These are phyloP conservation scores for Penicillium pulvis DNA, from an alignment of 495 filamentous ascomycete species.

Conservation along the genomic window DNA sequence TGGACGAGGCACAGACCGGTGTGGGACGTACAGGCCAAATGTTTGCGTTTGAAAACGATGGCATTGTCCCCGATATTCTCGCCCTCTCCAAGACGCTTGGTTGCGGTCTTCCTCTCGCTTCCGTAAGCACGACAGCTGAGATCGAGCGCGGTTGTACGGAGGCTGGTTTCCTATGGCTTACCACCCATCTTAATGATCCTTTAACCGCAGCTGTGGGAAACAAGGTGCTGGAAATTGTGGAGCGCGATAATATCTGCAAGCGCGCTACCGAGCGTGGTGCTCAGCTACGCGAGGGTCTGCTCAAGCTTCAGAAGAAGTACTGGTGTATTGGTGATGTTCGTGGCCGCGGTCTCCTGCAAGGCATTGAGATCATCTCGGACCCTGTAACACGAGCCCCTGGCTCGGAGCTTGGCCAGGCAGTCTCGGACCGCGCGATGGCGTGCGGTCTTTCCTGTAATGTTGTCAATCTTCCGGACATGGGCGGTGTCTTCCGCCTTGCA, in stretches of 20 bases:
- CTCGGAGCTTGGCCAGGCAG: constrained; percentile 45
- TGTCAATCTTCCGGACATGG: constrained; percentile 50
- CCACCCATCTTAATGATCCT: constrained; percentile 56
- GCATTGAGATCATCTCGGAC: constrained; percentile 55
- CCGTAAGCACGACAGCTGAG: constrained; percentile 50
- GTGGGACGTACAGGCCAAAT: constrained; percentile 50
- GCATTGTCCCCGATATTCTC: constrained; percentile 51
- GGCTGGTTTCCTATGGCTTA: constrained; percentile 30
- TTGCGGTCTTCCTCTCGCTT: constrained; percentile 53
- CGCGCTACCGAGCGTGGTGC: constrained; percentile 41
- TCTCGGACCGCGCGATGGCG: constrained; percentile 47
- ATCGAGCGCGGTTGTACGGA: constrained; percentile 44
- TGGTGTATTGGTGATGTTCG: constrained; percentile 59
- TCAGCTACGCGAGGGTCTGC: constrained; percentile 43
- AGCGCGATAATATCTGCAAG: constrained; percentile 49
- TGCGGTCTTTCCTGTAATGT: constrained; percentile 49
- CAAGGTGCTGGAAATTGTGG: constrained; percentile 58
- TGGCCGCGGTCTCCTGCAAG: constrained; percentile 54
- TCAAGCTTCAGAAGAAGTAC: constrained; percentile 46
- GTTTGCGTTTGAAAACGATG: constrained; percentile 48
- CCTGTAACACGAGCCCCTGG: constrained; percentile 43
- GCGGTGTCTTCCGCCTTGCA: constrained; percentile 57
- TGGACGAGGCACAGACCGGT: constrained; percentile 55
- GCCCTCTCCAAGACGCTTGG: constrained; percentile 57
- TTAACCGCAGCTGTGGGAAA: constrained; percentile 55